A percentile compares a stretch with the other conserved stretches of the same genome.
phyloP scores from a whole-genome alignment of 768 basidiomycete genomes.

The Lactarius sanguifluus region DNA sequence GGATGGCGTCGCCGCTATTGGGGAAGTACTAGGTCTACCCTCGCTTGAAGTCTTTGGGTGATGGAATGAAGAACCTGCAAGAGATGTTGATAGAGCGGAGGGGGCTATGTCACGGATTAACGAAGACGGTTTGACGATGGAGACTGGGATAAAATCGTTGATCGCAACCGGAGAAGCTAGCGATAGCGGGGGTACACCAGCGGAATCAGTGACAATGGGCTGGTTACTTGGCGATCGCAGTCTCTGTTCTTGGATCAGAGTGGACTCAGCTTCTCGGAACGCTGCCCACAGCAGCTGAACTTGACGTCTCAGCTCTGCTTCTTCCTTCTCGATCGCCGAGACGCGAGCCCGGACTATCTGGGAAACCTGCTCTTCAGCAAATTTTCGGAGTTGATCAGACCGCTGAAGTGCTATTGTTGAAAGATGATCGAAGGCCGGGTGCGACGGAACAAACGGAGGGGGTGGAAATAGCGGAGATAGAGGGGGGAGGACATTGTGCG shows the following conservation, averaged over 20 bases:
- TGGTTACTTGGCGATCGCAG: slow-evolving; percentile 26
- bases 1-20: slow-evolving; percentile 16
- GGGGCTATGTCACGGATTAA: slow-evolving; percentile 38
- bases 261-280: slow-evolving; percentile 50
- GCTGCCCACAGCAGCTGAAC: slow-evolving; percentile 64
- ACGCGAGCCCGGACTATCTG: slow-evolving; percentile 53
- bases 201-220: slow-evolving; percentile 9
- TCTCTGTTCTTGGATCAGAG: slow-evolving; percentile 43
- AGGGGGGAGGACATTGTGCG: slow-evolving; percentile 47
- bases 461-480: slow-evolving; percentile 67
- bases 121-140: slow-evolving; percentile 42
- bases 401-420: slow-evolving; percentile 54
- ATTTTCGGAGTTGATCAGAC: slow-evolving; percentile 53
- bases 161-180: slow-evolving; percentile 40
- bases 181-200: slow-evolving; percentile 2
- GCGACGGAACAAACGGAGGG: slow-evolving; percentile 73
- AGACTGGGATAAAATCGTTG: slow-evolving; percentile 56
- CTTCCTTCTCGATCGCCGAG: slow-evolving; percentile 54
- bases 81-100: slow-evolving; percentile 71
- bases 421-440: slow-evolving; percentile 67
- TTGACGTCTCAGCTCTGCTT: slow-evolving; percentile 53
- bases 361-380: slow-evolving; percentile 58
- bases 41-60: slow-evolving; percentile 43
- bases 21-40: slow-evolving; percentile 26
- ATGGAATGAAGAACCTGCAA: slow-evolving; percentile 59